Conservation (phyloP, 169 alveolate species). For the Cryptosporidium bovis region DNA sequence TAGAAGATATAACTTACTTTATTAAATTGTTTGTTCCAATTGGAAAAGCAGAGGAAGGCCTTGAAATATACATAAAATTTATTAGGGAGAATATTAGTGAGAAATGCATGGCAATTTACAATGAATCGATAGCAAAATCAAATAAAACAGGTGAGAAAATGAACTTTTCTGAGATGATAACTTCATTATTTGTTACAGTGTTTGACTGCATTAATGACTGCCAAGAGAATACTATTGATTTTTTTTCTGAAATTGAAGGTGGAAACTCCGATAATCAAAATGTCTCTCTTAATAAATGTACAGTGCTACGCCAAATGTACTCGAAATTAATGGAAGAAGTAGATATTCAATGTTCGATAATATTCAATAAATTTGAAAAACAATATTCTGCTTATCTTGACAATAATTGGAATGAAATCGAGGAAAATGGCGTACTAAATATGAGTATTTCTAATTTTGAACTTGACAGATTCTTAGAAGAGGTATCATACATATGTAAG, state of each 20-base stretch:
- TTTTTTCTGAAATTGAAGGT: conserved; percentile 8
- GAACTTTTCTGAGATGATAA: conserved; percentile 51
- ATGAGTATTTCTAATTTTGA: conserved; percentile 63
- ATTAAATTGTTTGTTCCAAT: conserved; percentile 49
- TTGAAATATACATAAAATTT: conserved; percentile 40
- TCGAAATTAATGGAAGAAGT: conserved; percentile 29
- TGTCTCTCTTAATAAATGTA: background rate
- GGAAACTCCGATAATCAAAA: background rate
- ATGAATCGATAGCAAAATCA: conserved; percentile 39
- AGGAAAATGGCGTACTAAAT: conserved; percentile 18
- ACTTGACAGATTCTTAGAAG: conserved; percentile 59
- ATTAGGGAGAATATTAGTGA: conserved; percentile 53
- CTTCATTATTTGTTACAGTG: conserved; percentile 37
- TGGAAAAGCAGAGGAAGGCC: conserved; percentile 58
- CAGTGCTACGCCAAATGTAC: conserved; percentile 11
- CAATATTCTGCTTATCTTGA: conserved; percentile 38
- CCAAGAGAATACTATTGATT: conserved; percentile 25
- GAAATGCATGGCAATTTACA: conserved; percentile 34
- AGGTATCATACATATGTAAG: conserved; percentile 31
- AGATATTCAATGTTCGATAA: conserved; percentile 39
- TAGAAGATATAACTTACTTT: conserved; percentile 19
- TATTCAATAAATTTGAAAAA: conserved; percentile 51
- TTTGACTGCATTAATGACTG: conserved; percentile 28
- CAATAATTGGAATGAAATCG: conserved; percentile 23
- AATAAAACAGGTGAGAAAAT: conserved; percentile 9